Percentiles rank a stretch among this genome's conserved stretches.
Conservation (phyloP, 371 early-diverging fungal species). For the Saksenaea oblongispora region DNA sequence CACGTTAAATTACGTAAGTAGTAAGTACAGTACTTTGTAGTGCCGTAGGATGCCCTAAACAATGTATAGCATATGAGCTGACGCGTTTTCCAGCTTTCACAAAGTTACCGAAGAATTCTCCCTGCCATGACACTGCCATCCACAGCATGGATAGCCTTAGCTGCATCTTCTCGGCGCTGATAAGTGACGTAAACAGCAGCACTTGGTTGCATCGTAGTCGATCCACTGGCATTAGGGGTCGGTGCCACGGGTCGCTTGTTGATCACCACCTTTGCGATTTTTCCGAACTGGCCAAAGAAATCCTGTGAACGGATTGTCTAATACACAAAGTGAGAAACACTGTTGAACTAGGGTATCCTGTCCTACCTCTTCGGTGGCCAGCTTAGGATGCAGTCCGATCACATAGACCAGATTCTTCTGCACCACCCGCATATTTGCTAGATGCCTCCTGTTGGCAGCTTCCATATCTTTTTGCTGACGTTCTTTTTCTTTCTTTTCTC, state of each 20-base stretch:
- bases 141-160: slow-evolving; percentile 86
- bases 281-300: slow-evolving; percentile 98
- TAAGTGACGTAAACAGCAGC: slow-evolving; percentile 92
- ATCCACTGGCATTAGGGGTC: slow-evolving; percentile 46
- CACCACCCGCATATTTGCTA: slow-evolving; percentile 90
- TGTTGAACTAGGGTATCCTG: neutral
- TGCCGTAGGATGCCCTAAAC: slow-evolving; percentile 79
- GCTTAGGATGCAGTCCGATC: slow-evolving; percentile 83
- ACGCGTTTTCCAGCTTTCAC: neutral
- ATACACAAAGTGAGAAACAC: neutral
- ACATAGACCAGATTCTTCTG: slow-evolving; percentile 96
- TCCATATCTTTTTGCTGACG: slow-evolving; percentile 88
- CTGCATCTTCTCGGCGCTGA: slow-evolving; percentile 85
- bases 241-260: slow-evolving; percentile 70
- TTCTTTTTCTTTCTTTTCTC: slow-evolving; percentile 87
- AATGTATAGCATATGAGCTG: neutral
- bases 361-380: slow-evolving; percentile 86
- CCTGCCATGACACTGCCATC: slow-evolving; percentile 93
- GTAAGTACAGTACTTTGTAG: slow-evolving; percentile 97
- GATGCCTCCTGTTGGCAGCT: slow-evolving; percentile 80
- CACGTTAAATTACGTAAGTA: slow-evolving; percentile 90
- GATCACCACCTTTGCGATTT: slow-evolving; percentile 89
- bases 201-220: slow-evolving; percentile 54
- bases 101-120: slow-evolving; percentile 66
- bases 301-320: slow-evolving; percentile 79